phyloP scores from a whole-genome alignment of 177 flowering plant genomes.

The Telopea speciosissima region DNA sequence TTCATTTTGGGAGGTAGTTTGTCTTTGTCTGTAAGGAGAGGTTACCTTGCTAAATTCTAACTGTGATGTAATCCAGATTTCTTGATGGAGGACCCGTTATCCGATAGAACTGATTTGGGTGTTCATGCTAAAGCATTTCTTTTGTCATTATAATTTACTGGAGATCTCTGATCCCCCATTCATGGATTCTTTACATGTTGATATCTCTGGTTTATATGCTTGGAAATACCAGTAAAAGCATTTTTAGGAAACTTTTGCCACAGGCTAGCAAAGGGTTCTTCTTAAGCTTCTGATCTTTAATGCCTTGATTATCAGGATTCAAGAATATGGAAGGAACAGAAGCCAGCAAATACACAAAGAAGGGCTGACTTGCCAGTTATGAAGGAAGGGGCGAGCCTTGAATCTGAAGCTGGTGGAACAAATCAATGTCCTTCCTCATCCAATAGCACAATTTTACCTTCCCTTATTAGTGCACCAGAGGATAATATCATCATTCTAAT shows the following conservation, averaged over 20 bases:
- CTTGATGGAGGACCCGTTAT: too few relatives aligned
- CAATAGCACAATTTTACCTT: constrained; percentile 47
- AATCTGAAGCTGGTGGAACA: constrained; percentile 29
- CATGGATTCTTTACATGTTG: background rate
- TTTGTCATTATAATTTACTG: too few relatives aligned
- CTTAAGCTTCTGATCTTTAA: constrained; percentile 2
- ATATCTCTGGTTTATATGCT: background rate
- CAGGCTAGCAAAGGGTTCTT: background rate
- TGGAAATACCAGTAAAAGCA: background rate
- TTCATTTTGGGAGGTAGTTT: background rate
- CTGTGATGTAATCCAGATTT: too few relatives aligned
- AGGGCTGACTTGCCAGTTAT: constrained; percentile 41
- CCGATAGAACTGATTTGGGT: too few relatives aligned
- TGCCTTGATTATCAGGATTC: constrained; percentile 42
- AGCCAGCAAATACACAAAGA: constrained; percentile 40
- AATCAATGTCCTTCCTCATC: constrained; percentile 25
- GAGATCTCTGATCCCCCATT: too few relatives aligned
- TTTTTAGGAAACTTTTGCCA: background rate
- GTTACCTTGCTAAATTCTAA: too few relatives aligned
- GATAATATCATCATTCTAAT: constrained; percentile 60
- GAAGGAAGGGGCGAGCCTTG: constrained; percentile 36
- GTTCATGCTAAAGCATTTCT: too few relatives aligned
- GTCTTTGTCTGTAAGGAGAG: too few relatives aligned
- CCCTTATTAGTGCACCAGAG: constrained; percentile 61
- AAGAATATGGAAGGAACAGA: constrained; percentile 81